These are phyloP conservation scores for Neoscytalidium dimidiatum DNA, from an alignment of 2,329 filamentous ascomycete species.

Conservation along the genomic window DNA sequence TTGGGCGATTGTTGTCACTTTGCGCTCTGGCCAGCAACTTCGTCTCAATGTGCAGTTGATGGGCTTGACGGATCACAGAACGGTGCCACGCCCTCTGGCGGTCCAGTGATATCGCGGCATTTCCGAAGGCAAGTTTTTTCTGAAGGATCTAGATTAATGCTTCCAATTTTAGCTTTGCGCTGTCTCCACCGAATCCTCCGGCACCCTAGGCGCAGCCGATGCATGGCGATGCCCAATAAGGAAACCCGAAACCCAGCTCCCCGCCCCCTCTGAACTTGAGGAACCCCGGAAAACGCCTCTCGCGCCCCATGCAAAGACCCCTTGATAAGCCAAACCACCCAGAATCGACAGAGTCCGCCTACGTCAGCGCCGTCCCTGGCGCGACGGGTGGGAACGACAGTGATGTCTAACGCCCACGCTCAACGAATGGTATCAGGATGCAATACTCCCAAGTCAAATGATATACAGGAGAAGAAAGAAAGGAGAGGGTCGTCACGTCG, in stretches of 20 bases:
- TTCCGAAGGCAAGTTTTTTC: neutral
- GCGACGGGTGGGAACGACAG: conserved; percentile 15
- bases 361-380: conserved; percentile 4
- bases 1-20: too few species aligned
- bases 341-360: conserved; percentile 10
- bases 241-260: neutral
- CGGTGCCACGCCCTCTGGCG: neutral
- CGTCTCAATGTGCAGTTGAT: neutral
- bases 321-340: neutral
- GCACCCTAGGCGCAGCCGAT: conserved; percentile 1
- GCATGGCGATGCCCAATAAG: neutral
- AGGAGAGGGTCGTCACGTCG: conserved; percentile 13
- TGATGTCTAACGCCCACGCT: conserved; percentile 19
- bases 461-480: conserved; percentile 16
- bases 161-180: conserved; percentile 16
- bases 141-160: conserved; percentile 17
- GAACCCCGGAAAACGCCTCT: conserved; percentile 13
- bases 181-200: conserved; percentile 11
- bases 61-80: neutral
- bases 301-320: conserved; percentile 15
- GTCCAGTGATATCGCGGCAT: neutral
- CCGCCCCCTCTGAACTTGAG: neutral
- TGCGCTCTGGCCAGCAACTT: too few species aligned
- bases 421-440: conserved; percentile 19
- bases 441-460: neutral